Conservation (phyloP, 176 grass and related monocot species). For the Poa pratensis region DNA sequence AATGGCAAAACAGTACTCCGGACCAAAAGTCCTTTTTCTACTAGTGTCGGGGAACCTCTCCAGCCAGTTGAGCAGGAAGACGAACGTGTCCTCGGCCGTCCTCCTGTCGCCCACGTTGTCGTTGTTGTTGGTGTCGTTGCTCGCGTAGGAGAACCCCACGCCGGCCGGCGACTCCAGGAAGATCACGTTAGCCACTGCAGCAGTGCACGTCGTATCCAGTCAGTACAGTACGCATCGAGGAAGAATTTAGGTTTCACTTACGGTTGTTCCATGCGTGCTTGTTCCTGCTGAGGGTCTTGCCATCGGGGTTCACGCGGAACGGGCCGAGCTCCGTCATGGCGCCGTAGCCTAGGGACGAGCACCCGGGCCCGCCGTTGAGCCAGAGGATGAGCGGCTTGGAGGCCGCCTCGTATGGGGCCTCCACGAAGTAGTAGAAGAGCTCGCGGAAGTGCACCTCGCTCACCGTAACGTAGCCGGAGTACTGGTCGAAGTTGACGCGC, state of each 20-base stretch:
- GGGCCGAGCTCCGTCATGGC: constrained; percentile 63
- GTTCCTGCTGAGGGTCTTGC: constrained; percentile 50
- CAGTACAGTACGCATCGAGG: background rate
- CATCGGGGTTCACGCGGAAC: constrained; percentile 50
- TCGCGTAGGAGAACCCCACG: constrained; percentile 60
- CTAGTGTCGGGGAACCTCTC: constrained; percentile 60
- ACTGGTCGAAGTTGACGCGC: constrained; percentile 52
- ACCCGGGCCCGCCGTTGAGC: constrained; percentile 74
- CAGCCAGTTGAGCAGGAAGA: constrained; percentile 58
- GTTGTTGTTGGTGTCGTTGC: constrained; percentile 40
- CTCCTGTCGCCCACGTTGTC: constrained; percentile 24
- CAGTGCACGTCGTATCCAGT: background rate
- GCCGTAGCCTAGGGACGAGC: constrained; percentile 58
- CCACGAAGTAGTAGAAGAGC: constrained; percentile 75
- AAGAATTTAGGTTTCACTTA: background rate
- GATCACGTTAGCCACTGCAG: constrained; percentile 56
- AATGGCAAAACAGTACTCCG: too few relatives aligned
- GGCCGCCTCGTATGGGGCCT: constrained; percentile 26
- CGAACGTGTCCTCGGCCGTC: constrained; percentile 42
- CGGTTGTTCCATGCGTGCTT: constrained; percentile 57
- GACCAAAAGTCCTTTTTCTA: too few relatives aligned
- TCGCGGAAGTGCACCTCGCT: constrained; percentile 27
- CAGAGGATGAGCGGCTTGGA: constrained; percentile 60
- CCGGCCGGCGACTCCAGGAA: constrained; percentile 57
- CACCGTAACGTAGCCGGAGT: constrained; percentile 60